Base-by-base conservation (phyloP, 805 yeast species). In the Saccharomyces kudriavzevii region DNA sequence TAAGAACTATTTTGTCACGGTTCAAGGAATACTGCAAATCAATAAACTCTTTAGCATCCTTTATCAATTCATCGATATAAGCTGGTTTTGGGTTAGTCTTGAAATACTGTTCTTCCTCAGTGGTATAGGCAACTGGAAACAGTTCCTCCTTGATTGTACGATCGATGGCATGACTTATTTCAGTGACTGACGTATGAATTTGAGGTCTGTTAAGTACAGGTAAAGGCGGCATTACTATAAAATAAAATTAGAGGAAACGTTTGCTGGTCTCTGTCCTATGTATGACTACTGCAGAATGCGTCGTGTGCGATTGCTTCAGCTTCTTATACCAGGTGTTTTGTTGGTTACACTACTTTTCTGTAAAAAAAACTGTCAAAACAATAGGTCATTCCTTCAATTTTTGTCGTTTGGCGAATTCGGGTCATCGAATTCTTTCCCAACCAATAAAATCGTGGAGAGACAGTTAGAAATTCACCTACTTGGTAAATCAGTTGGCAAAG, bases 101-200 rank as follows among this genome's bases (percentile, higher is more conserved):
- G 71, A 94, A 92, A 70, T 88, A 92, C 50, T 73, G 71, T 57
- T 85, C 87, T 65, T 91, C 97, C 57, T 86, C 95, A 6, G 75
- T 70, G 1, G 70, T 64, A 22, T 79, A 71, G 0, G 96, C 97
- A 2, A 87, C 87, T 0, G 92, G 94, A 62, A 85, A 84, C 22
- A 57, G 55, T 8, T 61, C 65, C 49, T 82, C 87, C 3, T 89
- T 89, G 2, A 84, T 74, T 1, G 79, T 66, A 52, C 97, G 76
- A 68, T 91, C 96, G 47, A 92, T 87, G 13, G 97, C 97, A 4
- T 85, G 68, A 1, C 70, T 73, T 0, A 87, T 65, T 24, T 82
- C 86, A 0, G 96, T 95, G 17, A 80, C 78, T 0, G 91, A 82
- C 0, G 96, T 88, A 57, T 79, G 83, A 29, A 77, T 73, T 22